Conservation (phyloP, 2,329 filamentous ascomycete genomes). For the Penicillium decumbens region DNA sequence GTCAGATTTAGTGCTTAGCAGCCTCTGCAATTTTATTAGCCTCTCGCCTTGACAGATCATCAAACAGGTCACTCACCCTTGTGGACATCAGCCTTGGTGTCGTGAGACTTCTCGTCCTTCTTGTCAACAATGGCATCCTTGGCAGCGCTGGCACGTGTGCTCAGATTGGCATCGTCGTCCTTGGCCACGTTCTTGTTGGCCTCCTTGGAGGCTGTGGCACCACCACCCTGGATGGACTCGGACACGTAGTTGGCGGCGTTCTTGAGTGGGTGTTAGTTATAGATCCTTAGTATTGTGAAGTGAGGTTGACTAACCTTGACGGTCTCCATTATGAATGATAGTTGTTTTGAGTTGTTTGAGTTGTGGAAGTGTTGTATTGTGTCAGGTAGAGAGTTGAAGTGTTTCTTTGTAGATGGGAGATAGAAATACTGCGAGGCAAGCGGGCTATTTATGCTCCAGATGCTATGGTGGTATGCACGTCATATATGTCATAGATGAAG, state of each 20-base stretch:
- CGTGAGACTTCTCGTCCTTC: slow-evolving; percentile 50
- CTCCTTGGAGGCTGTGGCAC: slow-evolving; percentile 59
- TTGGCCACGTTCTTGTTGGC: slow-evolving; percentile 66
- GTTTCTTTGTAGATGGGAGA: background rate
- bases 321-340: slow-evolving; percentile 18
- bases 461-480: background rate
- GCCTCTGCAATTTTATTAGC: slow-evolving; percentile 10
- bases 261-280: slow-evolving; percentile 17
- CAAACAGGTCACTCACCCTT: slow-evolving; percentile 14
- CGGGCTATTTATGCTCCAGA: background rate
- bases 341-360: background rate
- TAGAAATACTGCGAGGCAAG: background rate
- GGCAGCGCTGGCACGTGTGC: slow-evolving; percentile 53
- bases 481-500: no score
- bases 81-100: slow-evolving; percentile 31
- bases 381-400: background rate
- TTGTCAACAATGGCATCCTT: slow-evolving; percentile 52
- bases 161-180: slow-evolving; percentile 51
- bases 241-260: slow-evolving; percentile 66
- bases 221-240: slow-evolving; percentile 57
- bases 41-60: background rate
- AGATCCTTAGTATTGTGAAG: background rate
- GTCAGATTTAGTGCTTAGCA: slow-evolving; percentile 12
- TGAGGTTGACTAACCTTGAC: slow-evolving; percentile 12
- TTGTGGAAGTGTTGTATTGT: no score